These are phyloP conservation scores for Apiotrichum laibachii DNA, from an alignment of 1,284 basidiomycete species.

Conservation along the genomic window DNA sequence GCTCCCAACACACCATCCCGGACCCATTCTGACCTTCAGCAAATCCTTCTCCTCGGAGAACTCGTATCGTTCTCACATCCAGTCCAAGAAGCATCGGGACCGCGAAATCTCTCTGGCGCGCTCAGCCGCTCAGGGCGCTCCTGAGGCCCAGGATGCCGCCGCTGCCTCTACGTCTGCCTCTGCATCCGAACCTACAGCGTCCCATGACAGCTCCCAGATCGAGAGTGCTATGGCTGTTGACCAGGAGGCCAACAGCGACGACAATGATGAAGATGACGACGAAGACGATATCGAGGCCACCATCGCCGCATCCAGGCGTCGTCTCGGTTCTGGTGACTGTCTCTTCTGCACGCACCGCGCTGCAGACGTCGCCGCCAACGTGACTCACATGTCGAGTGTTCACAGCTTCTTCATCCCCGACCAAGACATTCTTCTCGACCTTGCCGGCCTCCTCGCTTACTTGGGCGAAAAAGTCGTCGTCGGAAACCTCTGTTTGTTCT, in stretches of 20 bases:
- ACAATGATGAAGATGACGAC: conserved; percentile 34
- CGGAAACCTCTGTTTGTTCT: conserved; percentile 90
- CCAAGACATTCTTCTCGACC: conserved; percentile 81
- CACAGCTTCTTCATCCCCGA: conserved; percentile 99
- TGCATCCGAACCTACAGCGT: too few relatives aligned
- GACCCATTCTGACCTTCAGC: conserved; percentile 52
- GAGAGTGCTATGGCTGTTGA: not conserved
- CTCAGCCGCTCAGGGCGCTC: not conserved
- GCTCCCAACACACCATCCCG: too few relatives aligned
- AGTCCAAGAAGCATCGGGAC: conserved; percentile 88
- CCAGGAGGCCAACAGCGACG: not conserved
- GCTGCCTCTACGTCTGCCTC: not conserved
- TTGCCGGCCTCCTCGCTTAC: conserved; percentile 76
- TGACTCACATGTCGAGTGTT: conserved; percentile 78
- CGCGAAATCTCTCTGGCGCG: conserved; percentile 55
- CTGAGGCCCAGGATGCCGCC: not conserved
- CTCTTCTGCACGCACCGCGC: conserved; percentile 76
- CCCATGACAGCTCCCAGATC: not conserved
- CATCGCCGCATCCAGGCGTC: conserved; percentile 69
- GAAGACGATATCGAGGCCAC: conserved; percentile 66
- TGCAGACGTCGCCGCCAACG: conserved; percentile 62
- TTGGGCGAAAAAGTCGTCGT: conserved; percentile 92
- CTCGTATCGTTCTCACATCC: conserved; percentile 81
- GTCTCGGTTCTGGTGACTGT: conserved; percentile 64
- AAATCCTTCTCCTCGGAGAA: conserved; percentile 89